Percentiles rank a stretch among this genome's conserved stretches.
Conservation (phyloP, 768 basidiomycete genomes). For the Russula dissimulans region DNA sequence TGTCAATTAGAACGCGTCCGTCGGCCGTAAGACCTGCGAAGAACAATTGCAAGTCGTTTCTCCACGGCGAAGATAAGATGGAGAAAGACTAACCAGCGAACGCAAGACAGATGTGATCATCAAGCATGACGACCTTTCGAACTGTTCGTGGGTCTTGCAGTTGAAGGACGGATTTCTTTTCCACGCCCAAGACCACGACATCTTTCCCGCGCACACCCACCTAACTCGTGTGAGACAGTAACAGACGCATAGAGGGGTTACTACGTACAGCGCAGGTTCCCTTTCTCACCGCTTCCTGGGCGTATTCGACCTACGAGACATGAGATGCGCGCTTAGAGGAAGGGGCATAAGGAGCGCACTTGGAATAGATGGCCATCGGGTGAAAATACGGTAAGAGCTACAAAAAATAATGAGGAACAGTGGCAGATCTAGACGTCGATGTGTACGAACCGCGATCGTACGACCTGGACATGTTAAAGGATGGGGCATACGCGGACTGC, state of each 20-base stretch:
- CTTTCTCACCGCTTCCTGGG: slow-evolving; percentile 92
- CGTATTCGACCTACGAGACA: slow-evolving; percentile 84
- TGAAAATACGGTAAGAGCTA: slow-evolving; percentile 95
- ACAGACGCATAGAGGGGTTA: neutral
- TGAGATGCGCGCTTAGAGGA: slow-evolving; percentile 13
- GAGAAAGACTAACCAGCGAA: slow-evolving; percentile 73
- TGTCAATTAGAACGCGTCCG: slow-evolving; percentile 95
- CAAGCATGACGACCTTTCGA: slow-evolving; percentile 95
- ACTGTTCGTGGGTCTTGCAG: slow-evolving; percentile 97
- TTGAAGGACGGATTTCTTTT: slow-evolving; percentile 97
- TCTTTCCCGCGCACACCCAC: slow-evolving; percentile 93
- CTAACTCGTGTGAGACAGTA: slow-evolving; percentile 32
- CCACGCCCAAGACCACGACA: slow-evolving; percentile 93
- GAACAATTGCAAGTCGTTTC: slow-evolving; percentile 11
- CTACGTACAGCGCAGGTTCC: slow-evolving; percentile 88
- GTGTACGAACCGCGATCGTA: slow-evolving; percentile 84
- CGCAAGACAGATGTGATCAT: slow-evolving; percentile 94
- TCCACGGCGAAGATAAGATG: neutral
- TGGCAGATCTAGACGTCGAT: neutral
- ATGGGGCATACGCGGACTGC: neutral
- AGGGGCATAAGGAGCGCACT: slow-evolving; percentile 32
- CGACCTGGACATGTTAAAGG: slow-evolving; percentile 71
- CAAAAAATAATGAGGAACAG: slow-evolving; percentile 1
- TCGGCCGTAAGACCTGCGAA: slow-evolving; percentile 86
- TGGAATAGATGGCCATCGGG: slow-evolving; percentile 99